These are phyloP conservation scores for Suhomyces ambrosiae DNA, from an alignment of 1,139 yeast genomes.

Conservation along the genomic window DNA sequence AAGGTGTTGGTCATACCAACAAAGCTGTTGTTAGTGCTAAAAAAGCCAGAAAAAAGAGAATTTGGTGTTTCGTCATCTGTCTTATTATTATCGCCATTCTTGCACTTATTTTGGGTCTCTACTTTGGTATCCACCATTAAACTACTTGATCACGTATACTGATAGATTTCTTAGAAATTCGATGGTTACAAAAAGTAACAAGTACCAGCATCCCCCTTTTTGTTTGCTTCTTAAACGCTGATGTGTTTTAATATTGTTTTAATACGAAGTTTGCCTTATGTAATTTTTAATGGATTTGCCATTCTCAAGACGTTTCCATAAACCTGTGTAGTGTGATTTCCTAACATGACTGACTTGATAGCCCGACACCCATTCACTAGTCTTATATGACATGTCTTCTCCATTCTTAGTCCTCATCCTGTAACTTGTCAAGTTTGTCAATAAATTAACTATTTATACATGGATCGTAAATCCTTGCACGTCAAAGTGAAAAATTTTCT, in stretches of 20 bases:
- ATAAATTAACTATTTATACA: too few relatives aligned
- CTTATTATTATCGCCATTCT: constrained; percentile 61
- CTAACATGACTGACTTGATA: too few relatives aligned
- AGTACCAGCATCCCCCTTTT: constrained; percentile 10
- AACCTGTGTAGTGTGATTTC: too few relatives aligned
- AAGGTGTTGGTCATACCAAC: constrained; percentile 92
- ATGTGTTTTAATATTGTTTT: constrained; percentile 11
- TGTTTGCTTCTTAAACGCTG: constrained; percentile 8
- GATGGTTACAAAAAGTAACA: constrained; percentile 12
- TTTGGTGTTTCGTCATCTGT: constrained; percentile 78
- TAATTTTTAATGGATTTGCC: too few relatives aligned
- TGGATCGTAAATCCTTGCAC: too few relatives aligned
- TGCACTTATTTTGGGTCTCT: constrained; percentile 63
- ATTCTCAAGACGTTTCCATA: too few relatives aligned
- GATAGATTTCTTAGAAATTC: constrained; percentile 12
- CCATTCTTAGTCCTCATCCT: too few relatives aligned
- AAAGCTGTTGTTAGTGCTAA: constrained; percentile 88
- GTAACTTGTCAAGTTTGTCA: too few relatives aligned
- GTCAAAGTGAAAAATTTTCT: too few relatives aligned
- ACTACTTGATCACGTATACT: constrained; percentile 11
- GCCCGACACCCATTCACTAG: too few relatives aligned
- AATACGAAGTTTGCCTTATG: constrained; percentile 3
- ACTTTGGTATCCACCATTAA: constrained; percentile 37
- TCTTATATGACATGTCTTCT: too few relatives aligned
- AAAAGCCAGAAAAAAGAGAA: constrained; percentile 88